Percentiles rank a stretch among this genome's conserved stretches.
Evolutionary conservation across 305 asterid genomes (phyloP).

Genomic region (Rubia balearica): DNA sequence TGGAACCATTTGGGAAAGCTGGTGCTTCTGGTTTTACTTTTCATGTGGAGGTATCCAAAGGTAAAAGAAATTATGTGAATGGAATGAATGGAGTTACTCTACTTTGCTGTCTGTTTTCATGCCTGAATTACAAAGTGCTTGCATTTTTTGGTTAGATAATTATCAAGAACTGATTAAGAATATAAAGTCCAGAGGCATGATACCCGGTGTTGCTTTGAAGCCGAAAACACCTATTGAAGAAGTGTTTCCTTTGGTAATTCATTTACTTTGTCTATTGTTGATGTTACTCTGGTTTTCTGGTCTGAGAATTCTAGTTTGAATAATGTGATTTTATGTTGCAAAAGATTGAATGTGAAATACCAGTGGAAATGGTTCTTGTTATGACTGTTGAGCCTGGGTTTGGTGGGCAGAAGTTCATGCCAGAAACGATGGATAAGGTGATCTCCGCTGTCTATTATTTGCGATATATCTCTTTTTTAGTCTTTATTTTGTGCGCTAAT

Average conservation of each 20-base stretch:
- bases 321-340: slow-evolving; percentile 11
- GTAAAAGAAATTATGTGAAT: slow-evolving; percentile 23
- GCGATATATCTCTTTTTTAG: background rate
- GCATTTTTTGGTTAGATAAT: slow-evolving; percentile 39
- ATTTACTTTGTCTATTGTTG: background rate
- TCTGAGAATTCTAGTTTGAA: background rate
- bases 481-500: no score
- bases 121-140: background rate
- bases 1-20: slow-evolving; percentile 72
- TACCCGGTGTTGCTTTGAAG: slow-evolving; percentile 71
- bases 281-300: background rate
- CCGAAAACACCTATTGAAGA: slow-evolving; percentile 76
- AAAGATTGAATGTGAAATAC: slow-evolving; percentile 50
- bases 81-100: background rate
- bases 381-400: slow-evolving; percentile 99
- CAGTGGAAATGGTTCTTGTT: slow-evolving; percentile 81
- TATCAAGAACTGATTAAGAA: slow-evolving; percentile 70
- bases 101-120: background rate
- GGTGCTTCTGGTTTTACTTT: slow-evolving; percentile 98
- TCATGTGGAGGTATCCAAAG: slow-evolving; percentile 75
- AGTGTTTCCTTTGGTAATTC: slow-evolving; percentile 66
- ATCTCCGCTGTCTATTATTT: background rate
- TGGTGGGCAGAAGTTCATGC: slow-evolving; percentile 97
- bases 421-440: slow-evolving; percentile 30
- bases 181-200: slow-evolving; percentile 83